These are phyloP conservation scores for Bipolaris gigantea DNA, from an alignment of 2,329 filamentous ascomycete species.

Conservation along the genomic window DNA sequence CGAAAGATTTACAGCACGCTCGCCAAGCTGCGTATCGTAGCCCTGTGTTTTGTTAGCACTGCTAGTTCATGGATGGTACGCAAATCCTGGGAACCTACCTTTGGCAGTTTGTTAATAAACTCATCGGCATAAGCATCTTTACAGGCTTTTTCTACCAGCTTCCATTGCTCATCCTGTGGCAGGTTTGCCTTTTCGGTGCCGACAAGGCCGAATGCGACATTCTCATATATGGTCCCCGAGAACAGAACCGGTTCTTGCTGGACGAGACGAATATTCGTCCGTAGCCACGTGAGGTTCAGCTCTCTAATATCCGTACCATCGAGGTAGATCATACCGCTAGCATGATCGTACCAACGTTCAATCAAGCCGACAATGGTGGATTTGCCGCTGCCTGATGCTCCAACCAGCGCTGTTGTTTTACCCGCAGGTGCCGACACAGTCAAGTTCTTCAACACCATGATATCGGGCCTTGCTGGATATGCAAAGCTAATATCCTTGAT, in stretches of 20 bases:
- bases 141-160: constrained; percentile 76
- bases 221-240: constrained; percentile 81
- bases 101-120: constrained; percentile 69
- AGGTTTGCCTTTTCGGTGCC: constrained; percentile 61
- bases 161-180: constrained; percentile 61
- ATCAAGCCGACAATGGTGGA: constrained; percentile 78
- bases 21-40: constrained; percentile 90
- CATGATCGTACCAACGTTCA: constrained; percentile 58
- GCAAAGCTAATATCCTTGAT: constrained; percentile 83
- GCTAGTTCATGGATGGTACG: neutral
- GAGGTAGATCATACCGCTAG: constrained; percentile 28
- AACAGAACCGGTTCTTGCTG: constrained; percentile 92
- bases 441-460: constrained; percentile 82
- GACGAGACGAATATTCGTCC: constrained; percentile 87
- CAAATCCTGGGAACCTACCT: constrained; percentile 25
- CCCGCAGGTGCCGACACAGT: constrained; percentile 79
- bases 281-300: constrained; percentile 85
- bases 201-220: constrained; percentile 82
- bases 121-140: constrained; percentile 94
- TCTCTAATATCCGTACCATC: constrained; percentile 66
- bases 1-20: constrained; percentile 85
- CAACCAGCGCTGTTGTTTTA: constrained; percentile 89
- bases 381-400: constrained; percentile 91
- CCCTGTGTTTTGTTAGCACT: constrained; percentile 62
- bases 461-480: constrained; percentile 89